A percentile compares a stretch with the other conserved stretches of the same genome.
phyloP scores from a whole-genome alignment of 192 early-diverging fungal genomes.

The Coemansia sp. region DNA sequence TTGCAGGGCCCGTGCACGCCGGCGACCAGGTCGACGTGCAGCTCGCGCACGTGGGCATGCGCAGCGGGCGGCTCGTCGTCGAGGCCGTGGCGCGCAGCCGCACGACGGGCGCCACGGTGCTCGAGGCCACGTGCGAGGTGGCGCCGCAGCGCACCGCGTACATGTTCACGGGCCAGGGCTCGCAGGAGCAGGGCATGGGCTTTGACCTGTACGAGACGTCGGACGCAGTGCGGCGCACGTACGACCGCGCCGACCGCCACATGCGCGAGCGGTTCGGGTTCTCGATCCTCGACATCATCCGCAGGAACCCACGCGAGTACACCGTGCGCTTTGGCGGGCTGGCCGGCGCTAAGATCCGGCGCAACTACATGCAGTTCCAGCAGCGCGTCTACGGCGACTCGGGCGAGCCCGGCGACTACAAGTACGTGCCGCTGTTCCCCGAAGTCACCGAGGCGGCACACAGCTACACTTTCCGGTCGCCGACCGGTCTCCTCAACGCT shows the following conservation, averaged over 20 bases:
- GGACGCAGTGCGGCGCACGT: conserved; percentile 77
- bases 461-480: conserved; percentile 82
- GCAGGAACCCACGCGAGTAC: conserved; percentile 79
- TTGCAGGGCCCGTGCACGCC: conserved; percentile 81
- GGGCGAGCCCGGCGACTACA: not conserved
- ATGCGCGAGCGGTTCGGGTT: conserved; percentile 84
- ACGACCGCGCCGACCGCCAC: conserved; percentile 88
- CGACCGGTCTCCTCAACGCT: conserved; percentile 84
- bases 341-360: conserved; percentile 77
- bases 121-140: conserved; percentile 84
- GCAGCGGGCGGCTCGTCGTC: conserved; percentile 85
- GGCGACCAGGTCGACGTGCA: conserved; percentile 80
- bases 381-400: conserved; percentile 6
- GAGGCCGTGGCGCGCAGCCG: conserved; percentile 77
- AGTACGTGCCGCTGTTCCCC: conserved; percentile 76
- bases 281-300: conserved; percentile 91
- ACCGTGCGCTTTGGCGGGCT: conserved; percentile 92
- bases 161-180: conserved; percentile 96
- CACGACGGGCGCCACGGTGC: conserved; percentile 62
- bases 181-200: conserved; percentile 94
- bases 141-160: conserved; percentile 86
- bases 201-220: conserved; percentile 87
- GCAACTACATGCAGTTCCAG: conserved; percentile 70
- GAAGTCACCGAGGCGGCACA: conserved; percentile 70
- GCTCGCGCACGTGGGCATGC: conserved; percentile 89